Base-by-base conservation (phyloP, 495 filamentous ascomycete genomes). In the Penicillium angulare region DNA sequence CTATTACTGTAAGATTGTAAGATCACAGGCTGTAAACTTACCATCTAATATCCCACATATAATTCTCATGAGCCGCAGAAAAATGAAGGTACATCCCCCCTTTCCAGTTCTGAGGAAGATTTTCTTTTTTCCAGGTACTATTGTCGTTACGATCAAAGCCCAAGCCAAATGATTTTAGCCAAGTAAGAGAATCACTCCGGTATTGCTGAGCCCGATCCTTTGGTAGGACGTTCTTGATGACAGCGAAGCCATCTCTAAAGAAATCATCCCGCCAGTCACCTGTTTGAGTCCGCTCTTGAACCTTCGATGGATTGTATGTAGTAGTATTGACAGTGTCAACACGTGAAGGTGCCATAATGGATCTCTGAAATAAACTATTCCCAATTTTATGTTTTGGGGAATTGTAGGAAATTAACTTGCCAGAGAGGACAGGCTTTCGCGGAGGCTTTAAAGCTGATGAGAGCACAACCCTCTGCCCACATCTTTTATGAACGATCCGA, bases 241-340 rank as follows among this genome's bases (percentile, higher is more conserved):
- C 59, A 0, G 60, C 59, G 47, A 48, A 72, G 26, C 71, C 71
- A 34, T 72, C 59, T 16, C 57, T 40, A 39, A 64, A 55, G 43
- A 75, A 67, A 4, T 75, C 69, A 34, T 65, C 66, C 7, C 69
- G 65, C 67, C 67, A 74, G 47, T 74, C 51, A 17, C 50, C 36
- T n/a, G n/a, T n/a, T n/a, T n/a, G n/a, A n/a, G n/a, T n/a, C n/a
- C n/a, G n/a, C n/a, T n/a, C n/a, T n/a, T n/a, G n/a, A n/a, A n/a
- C n/a, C n/a, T n/a, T n/a, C n/a, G n/a, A 12, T 35, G 17, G n/a
- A 6, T 12, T 16, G 5, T 16, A 15, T 35, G 32, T 35, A 35
- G 29, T 48, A 4, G 45, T 48, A 20, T 7, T 38, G n/a, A n/a
- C n/a, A n/a, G n/a, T n/a, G n/a, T n/a, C n/a, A n/a, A n/a, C n/a